Base-by-base conservation (phyloP, 352 stramenopile genomes). In the Globisporangium splendens region DNA sequence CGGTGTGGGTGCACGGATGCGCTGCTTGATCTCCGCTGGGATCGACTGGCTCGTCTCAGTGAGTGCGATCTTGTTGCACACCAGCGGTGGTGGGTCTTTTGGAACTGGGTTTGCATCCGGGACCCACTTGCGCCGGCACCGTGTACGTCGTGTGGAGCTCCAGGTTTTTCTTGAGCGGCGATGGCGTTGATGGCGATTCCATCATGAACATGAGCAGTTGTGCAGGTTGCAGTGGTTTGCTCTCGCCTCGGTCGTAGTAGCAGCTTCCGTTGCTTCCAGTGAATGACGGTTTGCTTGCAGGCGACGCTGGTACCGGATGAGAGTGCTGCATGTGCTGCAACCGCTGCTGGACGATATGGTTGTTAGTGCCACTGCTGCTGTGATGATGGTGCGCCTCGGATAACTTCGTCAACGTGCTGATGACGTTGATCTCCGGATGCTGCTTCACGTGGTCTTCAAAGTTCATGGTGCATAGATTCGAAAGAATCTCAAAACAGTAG, bases 401-500 rank as follows among this genome's bases (percentile, higher is more conserved):
- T 15, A 93, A 66, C 21, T 82, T 75, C n/a, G 77, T 83, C 8
- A 93, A 65, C 11, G 77, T 89, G 49, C 68, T 72, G 44, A 93
- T 77, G 28, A 93, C 77, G 47, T 93, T 93, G 60, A 88, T 83
- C 39, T 85, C 73, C 0, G 65, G 65, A 14, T 59, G 58, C 8
- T 70, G 39, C 11, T 68, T 68, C 20, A 68, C 49, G 35, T 74
- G 68, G 11, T 75, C 62, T 21, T 90, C 75, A 61, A 82, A 93
- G 59, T 86, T 64, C 31, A 79, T 58, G 1, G 68, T 72, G 48
- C 83, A 90, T 4, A 91, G 42, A 38, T 88, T 88, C 12, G 83
- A 88, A 31, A 91, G 72, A 18, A 93, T 73, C 56, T 88, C 79
- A 54, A 93, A 93, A 63, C 77, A 91, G 43, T 73, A 69, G n/a